Percentiles rank a stretch among this genome's conserved stretches.
Conservation (phyloP, 2,329 filamentous ascomycete genomes). For the Helotiales sp. region DNA sequence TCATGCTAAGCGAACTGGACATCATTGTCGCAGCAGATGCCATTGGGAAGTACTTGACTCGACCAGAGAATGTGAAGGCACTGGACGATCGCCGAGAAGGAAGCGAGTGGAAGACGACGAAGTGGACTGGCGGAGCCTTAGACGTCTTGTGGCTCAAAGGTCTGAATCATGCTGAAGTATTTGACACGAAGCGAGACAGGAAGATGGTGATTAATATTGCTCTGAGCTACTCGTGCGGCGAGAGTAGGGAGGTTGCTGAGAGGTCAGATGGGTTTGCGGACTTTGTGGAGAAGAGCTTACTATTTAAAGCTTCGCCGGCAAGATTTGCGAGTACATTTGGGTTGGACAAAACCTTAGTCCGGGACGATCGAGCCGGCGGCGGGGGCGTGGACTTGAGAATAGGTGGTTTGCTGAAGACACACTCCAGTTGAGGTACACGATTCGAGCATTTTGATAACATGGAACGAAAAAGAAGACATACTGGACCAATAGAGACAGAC, state of each 20-base stretch:
- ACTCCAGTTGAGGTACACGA: too few relatives aligned
- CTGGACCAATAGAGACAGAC: too few relatives aligned
- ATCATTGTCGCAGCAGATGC: slow-evolving; percentile 56
- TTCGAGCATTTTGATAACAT: too few relatives aligned
- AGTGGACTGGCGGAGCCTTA: slow-evolving; percentile 23
- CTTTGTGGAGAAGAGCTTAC: slow-evolving; percentile 1
- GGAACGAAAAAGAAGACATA: too few relatives aligned
- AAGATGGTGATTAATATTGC: slow-evolving; percentile 6
- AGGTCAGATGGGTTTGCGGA: background rate
- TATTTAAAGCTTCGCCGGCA: background rate
- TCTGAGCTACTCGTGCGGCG: background rate
- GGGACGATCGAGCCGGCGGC: too few relatives aligned
- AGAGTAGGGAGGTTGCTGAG: background rate
- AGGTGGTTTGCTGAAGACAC: background rate
- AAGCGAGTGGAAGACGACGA: slow-evolving; percentile 34
- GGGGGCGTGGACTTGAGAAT: background rate
- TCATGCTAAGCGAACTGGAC: slow-evolving; percentile 55
- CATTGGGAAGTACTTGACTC: slow-evolving; percentile 54
- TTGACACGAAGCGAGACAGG: slow-evolving; percentile 36
- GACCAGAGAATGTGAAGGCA: background rate
- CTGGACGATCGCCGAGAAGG: slow-evolving; percentile 16
- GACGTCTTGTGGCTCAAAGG: slow-evolving; percentile 58
- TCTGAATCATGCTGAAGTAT: slow-evolving; percentile 59
- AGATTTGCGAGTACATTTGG: slow-evolving; percentile 7
- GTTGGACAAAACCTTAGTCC: background rate